A percentile compares a stretch with the other conserved stretches of the same genome.
These are phyloP conservation scores for Aspergillus sclerotioniger DNA, from an alignment of 495 filamentous ascomycete genomes.

Conservation along the genomic window DNA sequence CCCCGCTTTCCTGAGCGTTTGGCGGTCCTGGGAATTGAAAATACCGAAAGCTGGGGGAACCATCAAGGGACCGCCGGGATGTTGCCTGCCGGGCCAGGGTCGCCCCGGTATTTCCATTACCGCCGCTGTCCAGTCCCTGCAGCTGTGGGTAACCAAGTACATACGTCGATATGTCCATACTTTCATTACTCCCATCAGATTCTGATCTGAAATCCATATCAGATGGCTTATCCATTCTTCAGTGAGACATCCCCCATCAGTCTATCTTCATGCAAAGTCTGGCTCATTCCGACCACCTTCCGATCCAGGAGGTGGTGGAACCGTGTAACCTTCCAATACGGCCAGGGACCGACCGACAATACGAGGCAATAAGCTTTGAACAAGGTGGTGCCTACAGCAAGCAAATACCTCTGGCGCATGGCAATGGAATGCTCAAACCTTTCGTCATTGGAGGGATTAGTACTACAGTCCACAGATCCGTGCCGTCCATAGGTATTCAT, in stretches of 20 bases:
- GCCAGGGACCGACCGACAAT: not conserved
- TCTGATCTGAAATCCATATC: not conserved
- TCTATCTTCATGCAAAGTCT: not conserved
- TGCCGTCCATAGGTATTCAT: not conserved
- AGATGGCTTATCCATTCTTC: not conserved
- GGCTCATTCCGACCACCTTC: conserved; percentile 1
- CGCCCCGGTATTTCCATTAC: not conserved
- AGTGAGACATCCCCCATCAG: not conserved
- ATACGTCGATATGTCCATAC: not conserved
- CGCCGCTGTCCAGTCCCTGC: not conserved
- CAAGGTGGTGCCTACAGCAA: not conserved
- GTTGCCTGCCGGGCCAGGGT: not conserved
- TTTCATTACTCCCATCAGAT: no score
- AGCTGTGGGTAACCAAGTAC: not conserved
- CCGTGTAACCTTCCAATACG: not conserved
- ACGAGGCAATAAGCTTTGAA: not conserved
- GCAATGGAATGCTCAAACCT: not conserved
- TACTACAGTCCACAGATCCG: not conserved
- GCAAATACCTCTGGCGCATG: not conserved
- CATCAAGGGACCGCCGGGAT: not conserved
- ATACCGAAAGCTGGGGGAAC: not conserved
- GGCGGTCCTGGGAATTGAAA: not conserved
- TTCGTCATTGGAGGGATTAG: not conserved
- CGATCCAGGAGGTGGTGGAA: not conserved
- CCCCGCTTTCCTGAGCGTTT: not conserved